These are phyloP conservation scores for Penicillium salamii DNA, from an alignment of 495 filamentous ascomycete genomes.

Conservation along the genomic window DNA sequence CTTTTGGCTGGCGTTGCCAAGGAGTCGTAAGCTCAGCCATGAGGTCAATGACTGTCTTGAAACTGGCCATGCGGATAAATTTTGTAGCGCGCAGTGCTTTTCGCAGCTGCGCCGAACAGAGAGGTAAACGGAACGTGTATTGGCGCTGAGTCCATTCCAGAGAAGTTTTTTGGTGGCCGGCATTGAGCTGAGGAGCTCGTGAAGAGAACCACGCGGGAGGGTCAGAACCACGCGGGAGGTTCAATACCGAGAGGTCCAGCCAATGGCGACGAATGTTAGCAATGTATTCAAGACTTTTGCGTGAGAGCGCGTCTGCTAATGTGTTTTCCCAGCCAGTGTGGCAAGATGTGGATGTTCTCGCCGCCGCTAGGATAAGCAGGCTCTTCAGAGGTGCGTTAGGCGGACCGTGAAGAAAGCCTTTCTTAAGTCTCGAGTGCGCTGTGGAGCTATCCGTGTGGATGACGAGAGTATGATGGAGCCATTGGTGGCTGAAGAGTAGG, in stretches of 20 bases:
- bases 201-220: conserved; percentile 9
- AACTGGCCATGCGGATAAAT: conserved; percentile 4
- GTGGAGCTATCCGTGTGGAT: conserved; percentile 11
- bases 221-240: too few species aligned
- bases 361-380: conserved; percentile 10
- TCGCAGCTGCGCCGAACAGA: neutral
- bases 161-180: conserved; percentile 8
- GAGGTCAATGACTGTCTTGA: conserved; percentile 4
- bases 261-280: conserved; percentile 6
- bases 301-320: conserved; percentile 5
- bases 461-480: conserved; percentile 6
- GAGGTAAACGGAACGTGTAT: conserved; percentile 1
- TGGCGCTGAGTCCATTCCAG: conserved; percentile 3
- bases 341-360: conserved; percentile 9
- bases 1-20: neutral
- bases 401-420: conserved; percentile 2
- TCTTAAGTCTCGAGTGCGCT: conserved; percentile 4
- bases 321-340: conserved; percentile 6
- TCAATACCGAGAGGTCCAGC: conserved; percentile 6
- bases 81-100: conserved; percentile 3
- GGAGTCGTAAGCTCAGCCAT: conserved; percentile 8
- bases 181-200: conserved; percentile 5
- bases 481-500: too few species aligned
- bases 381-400: neutral
- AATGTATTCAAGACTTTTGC: conserved; percentile 1